A percentile compares a stretch with the other conserved stretches of the same genome.
Evolutionary conservation across 495 filamentous ascomycete species (phyloP).

Genomic region (Paragyromitra xinjiangensis): DNA sequence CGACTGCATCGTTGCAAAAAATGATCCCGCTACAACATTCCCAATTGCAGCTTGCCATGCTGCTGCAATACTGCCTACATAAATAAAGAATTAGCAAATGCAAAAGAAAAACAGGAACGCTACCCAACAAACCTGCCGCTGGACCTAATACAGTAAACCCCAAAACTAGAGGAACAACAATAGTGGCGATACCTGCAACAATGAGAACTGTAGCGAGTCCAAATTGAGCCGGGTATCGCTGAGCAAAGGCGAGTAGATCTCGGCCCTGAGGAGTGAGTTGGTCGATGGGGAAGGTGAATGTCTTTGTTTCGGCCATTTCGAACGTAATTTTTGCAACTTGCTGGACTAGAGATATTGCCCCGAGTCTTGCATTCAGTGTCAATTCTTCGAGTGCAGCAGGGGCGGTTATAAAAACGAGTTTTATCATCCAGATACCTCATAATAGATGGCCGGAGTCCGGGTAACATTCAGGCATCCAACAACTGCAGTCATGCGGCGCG

Average conservation of each 20-base stretch:
- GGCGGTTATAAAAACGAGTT: too few relatives aligned
- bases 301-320: constrained; percentile 10
- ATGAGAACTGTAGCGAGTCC: background rate
- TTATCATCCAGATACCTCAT: too few relatives aligned
- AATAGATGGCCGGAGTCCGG: too few relatives aligned
- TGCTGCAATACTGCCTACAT: background rate
- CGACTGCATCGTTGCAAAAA: constrained; percentile 37
- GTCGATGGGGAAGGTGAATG: background rate
- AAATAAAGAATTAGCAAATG: background rate
- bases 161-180: background rate
- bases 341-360: too few relatives aligned
- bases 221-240: background rate
- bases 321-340: background rate
- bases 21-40: constrained; percentile 18
- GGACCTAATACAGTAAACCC: background rate
- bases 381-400: too few relatives aligned
- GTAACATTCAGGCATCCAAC: too few relatives aligned
- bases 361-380: too few relatives aligned
- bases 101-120: background rate
- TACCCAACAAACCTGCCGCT: background rate
- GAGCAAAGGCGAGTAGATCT: background rate
- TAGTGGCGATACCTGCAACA: background rate
- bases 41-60: constrained; percentile 30
- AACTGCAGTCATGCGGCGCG: too few relatives aligned
- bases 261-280: background rate